These are phyloP conservation scores for Epichloe hybrida DNA, from an alignment of 2,329 filamentous ascomycete species.

Conservation along the genomic window DNA sequence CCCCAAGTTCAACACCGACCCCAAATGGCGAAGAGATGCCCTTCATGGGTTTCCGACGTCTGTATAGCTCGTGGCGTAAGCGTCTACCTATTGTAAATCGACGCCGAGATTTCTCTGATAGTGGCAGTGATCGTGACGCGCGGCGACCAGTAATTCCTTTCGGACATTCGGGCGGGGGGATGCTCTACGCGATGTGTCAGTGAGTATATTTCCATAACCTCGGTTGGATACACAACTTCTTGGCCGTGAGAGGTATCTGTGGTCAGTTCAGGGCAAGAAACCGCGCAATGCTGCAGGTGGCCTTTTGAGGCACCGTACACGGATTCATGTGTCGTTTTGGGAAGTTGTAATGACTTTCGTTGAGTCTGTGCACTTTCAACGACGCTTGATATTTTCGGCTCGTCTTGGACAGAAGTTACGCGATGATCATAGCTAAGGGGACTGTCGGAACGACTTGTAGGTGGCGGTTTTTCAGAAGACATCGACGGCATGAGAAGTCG, in stretches of 20 bases:
- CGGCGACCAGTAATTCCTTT: not conserved
- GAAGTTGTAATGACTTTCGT: not conserved
- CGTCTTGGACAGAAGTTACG: not conserved
- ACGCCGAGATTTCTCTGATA: not conserved
- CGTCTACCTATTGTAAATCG: not conserved
- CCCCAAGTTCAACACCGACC: slow-evolving; percentile 8
- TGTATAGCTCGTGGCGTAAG: slow-evolving; percentile 1
- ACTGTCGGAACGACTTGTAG: not conserved
- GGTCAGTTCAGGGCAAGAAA: slow-evolving; percentile 6
- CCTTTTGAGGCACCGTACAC: not conserved
- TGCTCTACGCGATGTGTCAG: not conserved
- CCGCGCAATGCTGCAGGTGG: not conserved
- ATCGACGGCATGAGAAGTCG: not conserved
- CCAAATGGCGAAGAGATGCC: not conserved
- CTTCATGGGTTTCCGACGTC: slow-evolving; percentile 4
- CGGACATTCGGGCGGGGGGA: not conserved
- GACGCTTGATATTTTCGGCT: not conserved
- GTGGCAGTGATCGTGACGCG: slow-evolving; percentile 1
- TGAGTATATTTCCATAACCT: not conserved
- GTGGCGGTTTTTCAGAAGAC: not conserved
- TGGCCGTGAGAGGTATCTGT: not conserved
- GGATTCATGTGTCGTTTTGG: not conserved
- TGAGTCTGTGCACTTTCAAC: not conserved
- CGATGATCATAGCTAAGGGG: not conserved
- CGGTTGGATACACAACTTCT: not conserved